phyloP scores from a whole-genome alignment of 768 basidiomycete genomes.

The Suillus hirtellus region DNA sequence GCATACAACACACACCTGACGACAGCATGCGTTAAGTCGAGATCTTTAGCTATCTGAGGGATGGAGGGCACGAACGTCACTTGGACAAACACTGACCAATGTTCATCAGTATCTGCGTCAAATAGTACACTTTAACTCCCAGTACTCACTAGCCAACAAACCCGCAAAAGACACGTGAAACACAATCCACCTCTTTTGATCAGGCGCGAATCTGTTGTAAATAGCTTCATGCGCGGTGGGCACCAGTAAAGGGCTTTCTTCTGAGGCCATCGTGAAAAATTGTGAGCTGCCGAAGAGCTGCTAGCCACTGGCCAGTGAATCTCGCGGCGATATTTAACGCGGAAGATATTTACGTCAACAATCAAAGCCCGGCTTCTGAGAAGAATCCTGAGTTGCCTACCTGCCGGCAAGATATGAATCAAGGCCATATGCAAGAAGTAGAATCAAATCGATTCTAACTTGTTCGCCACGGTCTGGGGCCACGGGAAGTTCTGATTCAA shows the following conservation, averaged over 20 bases:
- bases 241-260: slow-evolving; percentile 5
- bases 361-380: too few relatives aligned
- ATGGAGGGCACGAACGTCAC: slow-evolving; percentile 70
- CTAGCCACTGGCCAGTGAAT: too few relatives aligned
- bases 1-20: slow-evolving; percentile 43
- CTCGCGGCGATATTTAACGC: background rate
- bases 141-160: slow-evolving; percentile 54
- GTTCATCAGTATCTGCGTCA: background rate
- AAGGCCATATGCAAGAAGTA: too few relatives aligned
- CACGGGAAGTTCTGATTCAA: too few relatives aligned
- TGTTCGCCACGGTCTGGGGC: too few relatives aligned
- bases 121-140: background rate
- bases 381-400: too few relatives aligned
- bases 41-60: slow-evolving; percentile 62
- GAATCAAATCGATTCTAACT: too few relatives aligned
- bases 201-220: slow-evolving; percentile 44
- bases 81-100: slow-evolving; percentile 57
- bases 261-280: slow-evolving; percentile 1
- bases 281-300: too few relatives aligned
- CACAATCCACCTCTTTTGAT: slow-evolving; percentile 51
- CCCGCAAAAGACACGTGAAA: slow-evolving; percentile 57
- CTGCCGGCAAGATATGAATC: too few relatives aligned
- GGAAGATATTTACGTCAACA: background rate
- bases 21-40: slow-evolving; percentile 52
- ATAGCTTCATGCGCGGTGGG: background rate